These are phyloP conservation scores for Acacia melanoxylon DNA, from an alignment of 306 rosid genomes.

Conservation along the genomic window DNA sequence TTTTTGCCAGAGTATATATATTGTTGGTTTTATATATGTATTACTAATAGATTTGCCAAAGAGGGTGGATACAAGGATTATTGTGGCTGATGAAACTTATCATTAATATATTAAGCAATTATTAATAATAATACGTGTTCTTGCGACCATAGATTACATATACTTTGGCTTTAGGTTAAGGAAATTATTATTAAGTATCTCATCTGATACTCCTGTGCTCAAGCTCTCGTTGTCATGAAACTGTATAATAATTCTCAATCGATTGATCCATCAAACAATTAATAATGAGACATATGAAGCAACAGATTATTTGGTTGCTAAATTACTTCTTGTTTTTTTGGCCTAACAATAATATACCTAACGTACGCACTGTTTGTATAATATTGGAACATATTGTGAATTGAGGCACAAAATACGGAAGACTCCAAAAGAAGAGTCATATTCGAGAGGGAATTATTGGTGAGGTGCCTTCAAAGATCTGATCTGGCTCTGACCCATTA, in stretches of 20 bases:
- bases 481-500: not conserved
- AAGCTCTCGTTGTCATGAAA: not conserved
- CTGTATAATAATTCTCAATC: not conserved
- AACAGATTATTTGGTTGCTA: not conserved
- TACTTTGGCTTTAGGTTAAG: slow-evolving; percentile 3
- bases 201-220: not conserved
- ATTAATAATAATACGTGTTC: slow-evolving; percentile 1
- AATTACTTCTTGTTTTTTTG: not conserved
- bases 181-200: not conserved
- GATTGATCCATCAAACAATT: not conserved
- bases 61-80: not conserved
- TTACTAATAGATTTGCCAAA: not conserved
- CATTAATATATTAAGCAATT: not conserved
- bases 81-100: not conserved
- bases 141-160: not conserved
- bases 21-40: not conserved
- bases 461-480: not conserved
- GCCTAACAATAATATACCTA: not conserved
- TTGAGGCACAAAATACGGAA: not conserved
- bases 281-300: not conserved
- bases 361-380: not conserved
- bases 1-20: not conserved
- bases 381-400: not conserved
- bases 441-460: not conserved
- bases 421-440: not conserved